Base-by-base conservation (phyloP, 768 basidiomycete species). In the Rhodotorula paludigena region DNA sequence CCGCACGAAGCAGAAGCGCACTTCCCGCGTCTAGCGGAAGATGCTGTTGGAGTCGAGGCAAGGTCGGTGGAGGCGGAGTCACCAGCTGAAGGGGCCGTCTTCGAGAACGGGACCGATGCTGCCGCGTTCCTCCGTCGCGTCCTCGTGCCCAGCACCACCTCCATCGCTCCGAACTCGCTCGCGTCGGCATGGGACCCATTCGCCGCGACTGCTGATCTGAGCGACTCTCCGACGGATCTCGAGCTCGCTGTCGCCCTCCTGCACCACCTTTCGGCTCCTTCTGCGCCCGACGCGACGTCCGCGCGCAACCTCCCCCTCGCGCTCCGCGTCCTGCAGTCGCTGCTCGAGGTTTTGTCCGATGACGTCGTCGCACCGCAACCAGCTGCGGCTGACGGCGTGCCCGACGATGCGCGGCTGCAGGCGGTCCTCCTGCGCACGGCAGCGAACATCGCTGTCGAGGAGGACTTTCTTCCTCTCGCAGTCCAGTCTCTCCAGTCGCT, bases 361-460 rank as follows among this genome's bases (percentile, higher is more conserved):
- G 45, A 42, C 8, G 23, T 61, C 33, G 42, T 69, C 30, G 63
- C 63, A n/a, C 16, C 67, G 0, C 28, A 60, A 21, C 52, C 36
- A 9, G 14, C 30, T 10, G 16, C 2, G 1, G 21, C 15, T 42
- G n/a, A 35, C n/a, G n/a, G 25, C 28, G 4, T 57, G 18, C 23
- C 55, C 6, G 32, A 39, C 3, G 47, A 63, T 6, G 36, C 30
- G 11, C 30, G 35, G 15, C 47, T 67, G 25, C 61, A 57, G 33
- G 15, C 20, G n/a, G 51, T 68, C 44, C 44, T 68, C 10, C 66
- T 68, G 9, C 60, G 61, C 18, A 68, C 66, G 1, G 10, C 58
- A 2, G 38, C 21, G 6, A 53, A 59, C 35, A 36, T 62, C n/a
- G 49, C 56, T 10, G 21, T 58, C 10, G 42, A 55, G 11, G 60